Percentiles rank a stretch among this genome's conserved stretches.
Conservation (phyloP, 1,284 basidiomycete species). For the Tausonia pullulans region DNA sequence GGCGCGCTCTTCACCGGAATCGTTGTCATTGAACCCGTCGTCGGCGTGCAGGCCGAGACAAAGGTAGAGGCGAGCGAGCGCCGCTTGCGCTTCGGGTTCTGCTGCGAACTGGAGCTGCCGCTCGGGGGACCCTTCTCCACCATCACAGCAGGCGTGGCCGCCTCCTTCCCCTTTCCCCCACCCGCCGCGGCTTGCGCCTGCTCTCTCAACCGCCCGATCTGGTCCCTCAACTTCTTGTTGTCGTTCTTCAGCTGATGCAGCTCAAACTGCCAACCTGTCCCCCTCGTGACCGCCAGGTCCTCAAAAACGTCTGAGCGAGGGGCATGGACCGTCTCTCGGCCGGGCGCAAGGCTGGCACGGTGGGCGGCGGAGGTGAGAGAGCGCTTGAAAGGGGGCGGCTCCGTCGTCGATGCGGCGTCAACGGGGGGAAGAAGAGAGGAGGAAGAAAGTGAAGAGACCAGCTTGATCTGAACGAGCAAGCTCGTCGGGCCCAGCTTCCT, state of each 20-base stretch:
- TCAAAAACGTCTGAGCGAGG: conserved; percentile 49
- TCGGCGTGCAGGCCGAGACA: background rate
- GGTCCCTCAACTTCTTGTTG: conserved; percentile 60
- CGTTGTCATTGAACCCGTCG: background rate
- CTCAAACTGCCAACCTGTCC: conserved; percentile 83
- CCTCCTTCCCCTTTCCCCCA: background rate
- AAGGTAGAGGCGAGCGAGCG: background rate
- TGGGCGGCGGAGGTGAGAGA: background rate
- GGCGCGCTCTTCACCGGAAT: background rate
- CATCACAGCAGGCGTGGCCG: background rate
- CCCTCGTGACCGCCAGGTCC: conserved; percentile 53
- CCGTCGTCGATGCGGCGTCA: background rate
- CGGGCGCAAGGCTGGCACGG: conserved; percentile 14
- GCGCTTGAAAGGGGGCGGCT: background rate
- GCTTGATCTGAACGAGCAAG: conserved; percentile 26
- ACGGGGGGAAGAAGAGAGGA: conserved; percentile 9
- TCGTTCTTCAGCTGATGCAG: conserved; percentile 68
- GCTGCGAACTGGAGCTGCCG: background rate
- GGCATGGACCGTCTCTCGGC: conserved; percentile 27
- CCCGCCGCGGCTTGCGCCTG: conserved; percentile 22
- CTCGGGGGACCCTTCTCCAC: background rate
- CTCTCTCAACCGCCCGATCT: conserved; percentile 37
- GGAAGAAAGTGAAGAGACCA: conserved; percentile 11
- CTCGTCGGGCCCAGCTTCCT: conserved; percentile 19
- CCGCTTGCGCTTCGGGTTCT: conserved; percentile 6